Evolutionary conservation across 352 stramenopile genomes (phyloP).

Genomic region (Phytophthora vignae): DNA sequence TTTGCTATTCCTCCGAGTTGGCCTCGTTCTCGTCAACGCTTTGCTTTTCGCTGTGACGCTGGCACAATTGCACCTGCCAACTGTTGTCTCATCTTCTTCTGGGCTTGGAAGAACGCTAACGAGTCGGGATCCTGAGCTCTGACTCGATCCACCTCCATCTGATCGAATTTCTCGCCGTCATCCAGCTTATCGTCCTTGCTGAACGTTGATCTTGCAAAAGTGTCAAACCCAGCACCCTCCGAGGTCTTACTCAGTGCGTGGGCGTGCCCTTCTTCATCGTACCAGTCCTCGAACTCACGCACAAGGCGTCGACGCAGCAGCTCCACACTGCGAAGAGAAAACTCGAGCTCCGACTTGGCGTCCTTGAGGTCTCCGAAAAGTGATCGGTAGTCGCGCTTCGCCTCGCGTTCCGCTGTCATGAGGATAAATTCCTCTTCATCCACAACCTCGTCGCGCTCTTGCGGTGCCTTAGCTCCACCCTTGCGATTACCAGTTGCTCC

Average conservation of each 20-base stretch:
- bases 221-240: constrained; percentile 31
- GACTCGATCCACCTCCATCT: constrained; percentile 91
- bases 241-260: constrained; percentile 45
- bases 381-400: constrained; percentile 86
- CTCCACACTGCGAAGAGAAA: constrained; percentile 73
- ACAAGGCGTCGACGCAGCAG: constrained; percentile 79
- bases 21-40: constrained; percentile 12
- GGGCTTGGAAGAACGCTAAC: constrained; percentile 93
- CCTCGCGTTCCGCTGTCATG: constrained; percentile 84
- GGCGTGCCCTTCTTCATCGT: constrained; percentile 57
- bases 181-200: constrained; percentile 87
- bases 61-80: constrained; percentile 28
- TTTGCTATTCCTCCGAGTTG: too few relatives aligned
- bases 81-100: constrained; percentile 88
- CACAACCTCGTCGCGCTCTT: constrained; percentile 80
- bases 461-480: constrained; percentile 8
- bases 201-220: constrained; percentile 26
- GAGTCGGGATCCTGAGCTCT: constrained; percentile 89
- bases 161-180: constrained; percentile 92
- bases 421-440: constrained; percentile 94
- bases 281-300: constrained; percentile 89
- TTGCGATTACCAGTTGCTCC: constrained; percentile 4
- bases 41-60: constrained; percentile 39
- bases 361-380: constrained; percentile 90
- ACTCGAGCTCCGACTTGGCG: constrained; percentile 73